phyloP scores from a whole-genome alignment of 2,329 filamentous ascomycete species.

The Fusarium sp. region DNA sequence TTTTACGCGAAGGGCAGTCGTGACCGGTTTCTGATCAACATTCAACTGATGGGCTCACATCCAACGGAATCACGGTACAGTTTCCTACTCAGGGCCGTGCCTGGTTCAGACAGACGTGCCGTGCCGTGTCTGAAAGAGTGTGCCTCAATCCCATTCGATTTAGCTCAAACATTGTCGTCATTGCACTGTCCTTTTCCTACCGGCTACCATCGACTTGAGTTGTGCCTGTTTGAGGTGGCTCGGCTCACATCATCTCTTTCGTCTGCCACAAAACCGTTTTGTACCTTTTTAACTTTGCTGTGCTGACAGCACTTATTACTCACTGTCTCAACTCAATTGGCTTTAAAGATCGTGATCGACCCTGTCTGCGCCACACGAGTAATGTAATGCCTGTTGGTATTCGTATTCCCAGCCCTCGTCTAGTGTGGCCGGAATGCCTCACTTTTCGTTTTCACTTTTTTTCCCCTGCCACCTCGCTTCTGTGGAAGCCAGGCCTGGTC shows the following conservation, averaged over 20 bases:
- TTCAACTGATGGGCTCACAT: not conserved
- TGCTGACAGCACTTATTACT: conserved; percentile 9
- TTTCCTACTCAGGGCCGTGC: conserved; percentile 1
- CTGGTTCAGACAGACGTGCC: conserved; percentile 27
- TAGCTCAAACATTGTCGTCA: conserved; percentile 35
- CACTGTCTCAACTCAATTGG: conserved; percentile 20
- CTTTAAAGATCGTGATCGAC: conserved; percentile 12
- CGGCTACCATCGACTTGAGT: not conserved
- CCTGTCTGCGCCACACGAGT: conserved; percentile 26
- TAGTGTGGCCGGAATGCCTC: conserved; percentile 25
- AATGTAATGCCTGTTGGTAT: conserved; percentile 14
- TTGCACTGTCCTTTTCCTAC: conserved; percentile 9
- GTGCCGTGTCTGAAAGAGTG: conserved; percentile 29
- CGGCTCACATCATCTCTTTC: conserved; percentile 31
- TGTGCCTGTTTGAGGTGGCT: conserved; percentile 9
- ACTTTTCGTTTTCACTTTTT: conserved; percentile 17
- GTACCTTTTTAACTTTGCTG: conserved; percentile 5
- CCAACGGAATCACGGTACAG: not conserved
- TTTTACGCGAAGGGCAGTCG: conserved; percentile 8
- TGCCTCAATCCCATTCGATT: conserved; percentile 27
- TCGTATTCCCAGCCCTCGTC: conserved; percentile 25
- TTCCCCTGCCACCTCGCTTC: conserved; percentile 31
- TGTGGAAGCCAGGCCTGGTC: conserved; percentile 11
- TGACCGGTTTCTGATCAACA: not conserved
- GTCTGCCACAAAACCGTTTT: conserved; percentile 5